A percentile compares a stretch with the other conserved stretches of the same genome.
Conservation (phyloP, 129 eudicot species). For the Chrysanthemum lavandulifolium region DNA sequence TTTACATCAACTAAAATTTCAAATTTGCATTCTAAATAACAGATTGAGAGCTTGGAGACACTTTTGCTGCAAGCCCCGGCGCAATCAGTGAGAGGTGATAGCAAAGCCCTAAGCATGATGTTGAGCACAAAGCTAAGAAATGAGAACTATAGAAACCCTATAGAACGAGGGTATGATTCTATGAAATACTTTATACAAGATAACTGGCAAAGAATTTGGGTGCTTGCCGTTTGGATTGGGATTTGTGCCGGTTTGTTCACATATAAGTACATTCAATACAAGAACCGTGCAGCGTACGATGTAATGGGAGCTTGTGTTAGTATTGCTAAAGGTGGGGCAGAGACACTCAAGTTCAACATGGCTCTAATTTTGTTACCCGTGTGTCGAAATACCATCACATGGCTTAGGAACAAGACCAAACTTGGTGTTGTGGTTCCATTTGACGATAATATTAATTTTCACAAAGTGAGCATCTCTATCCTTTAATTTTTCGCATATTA, state of each 20-base stretch:
- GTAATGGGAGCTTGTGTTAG: constrained; percentile 72
- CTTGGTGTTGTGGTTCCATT: constrained; percentile 61
- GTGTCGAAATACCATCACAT: constrained; percentile 72
- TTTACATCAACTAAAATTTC: background rate
- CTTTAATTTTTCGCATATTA: background rate
- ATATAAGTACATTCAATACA: constrained; percentile 54
- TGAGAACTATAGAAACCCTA: constrained; percentile 3
- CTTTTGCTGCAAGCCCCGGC: constrained; percentile 65
- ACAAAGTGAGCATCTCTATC: constrained; percentile 44
- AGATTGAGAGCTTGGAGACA: constrained; percentile 76
- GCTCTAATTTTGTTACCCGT: constrained; percentile 69
- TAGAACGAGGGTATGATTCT: constrained; percentile 34
- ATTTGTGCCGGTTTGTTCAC: constrained; percentile 50
- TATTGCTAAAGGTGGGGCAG: constrained; percentile 77
- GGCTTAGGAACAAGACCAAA: constrained; percentile 68
- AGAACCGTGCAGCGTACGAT: constrained; percentile 39
- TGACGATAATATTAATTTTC: constrained; percentile 79
- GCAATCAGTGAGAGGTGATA: constrained; percentile 48
- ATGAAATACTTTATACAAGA: constrained; percentile 49
- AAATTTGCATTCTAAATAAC: constrained; percentile 6
- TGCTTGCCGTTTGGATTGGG: constrained; percentile 62
- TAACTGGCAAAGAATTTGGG: constrained; percentile 77
- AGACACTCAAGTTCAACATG: constrained; percentile 81
- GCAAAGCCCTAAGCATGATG: constrained; percentile 55
- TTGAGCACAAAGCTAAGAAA: constrained; percentile 51